Percentiles rank a stretch among this genome's conserved stretches.
Conservation (phyloP, 2,329 filamentous ascomycete genomes). For the Xylariaceae sp. region DNA sequence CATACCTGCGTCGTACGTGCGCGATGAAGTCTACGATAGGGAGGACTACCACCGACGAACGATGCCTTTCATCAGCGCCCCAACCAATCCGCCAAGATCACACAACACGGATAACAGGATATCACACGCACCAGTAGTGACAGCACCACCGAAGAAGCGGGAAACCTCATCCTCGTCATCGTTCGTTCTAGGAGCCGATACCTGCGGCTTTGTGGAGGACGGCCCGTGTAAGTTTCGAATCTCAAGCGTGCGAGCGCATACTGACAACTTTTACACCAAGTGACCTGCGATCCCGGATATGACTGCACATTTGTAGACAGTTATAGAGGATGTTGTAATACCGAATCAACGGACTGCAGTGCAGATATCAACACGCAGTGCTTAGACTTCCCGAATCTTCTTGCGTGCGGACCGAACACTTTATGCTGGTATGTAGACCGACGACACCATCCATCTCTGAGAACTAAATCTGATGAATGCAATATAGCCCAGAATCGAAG, state of each 20-base stretch:
- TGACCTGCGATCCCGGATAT: conserved; percentile 28
- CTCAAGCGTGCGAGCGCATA: neutral
- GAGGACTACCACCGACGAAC: conserved; percentile 14
- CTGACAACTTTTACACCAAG: conserved; percentile 20
- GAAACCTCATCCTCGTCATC: conserved; percentile 4
- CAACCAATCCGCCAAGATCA: conserved; percentile 16
- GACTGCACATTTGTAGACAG: conserved; percentile 28
- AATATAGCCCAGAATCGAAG: conserved; percentile 18
- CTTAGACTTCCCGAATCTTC: conserved; percentile 20
- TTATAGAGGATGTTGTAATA: conserved; percentile 29
- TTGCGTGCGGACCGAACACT: conserved; percentile 25
- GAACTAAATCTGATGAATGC: conserved; percentile 1
- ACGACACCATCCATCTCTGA: neutral
- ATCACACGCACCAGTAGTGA: conserved; percentile 13
- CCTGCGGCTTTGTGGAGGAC: conserved; percentile 28
- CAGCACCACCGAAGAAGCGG: conserved; percentile 11
- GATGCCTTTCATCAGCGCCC: conserved; percentile 25
- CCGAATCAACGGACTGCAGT: conserved; percentile 22
- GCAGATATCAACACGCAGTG: conserved; percentile 29
- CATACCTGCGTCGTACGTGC: conserved; percentile 14
- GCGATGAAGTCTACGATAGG: conserved; percentile 21
- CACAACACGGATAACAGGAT: conserved; percentile 6
- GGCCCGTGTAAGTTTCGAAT: conserved; percentile 24
- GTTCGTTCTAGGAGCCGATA: conserved; percentile 26
- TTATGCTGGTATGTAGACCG: conserved; percentile 29